Conservation (phyloP, 345 rosid species). For the Turnera subulata region DNA sequence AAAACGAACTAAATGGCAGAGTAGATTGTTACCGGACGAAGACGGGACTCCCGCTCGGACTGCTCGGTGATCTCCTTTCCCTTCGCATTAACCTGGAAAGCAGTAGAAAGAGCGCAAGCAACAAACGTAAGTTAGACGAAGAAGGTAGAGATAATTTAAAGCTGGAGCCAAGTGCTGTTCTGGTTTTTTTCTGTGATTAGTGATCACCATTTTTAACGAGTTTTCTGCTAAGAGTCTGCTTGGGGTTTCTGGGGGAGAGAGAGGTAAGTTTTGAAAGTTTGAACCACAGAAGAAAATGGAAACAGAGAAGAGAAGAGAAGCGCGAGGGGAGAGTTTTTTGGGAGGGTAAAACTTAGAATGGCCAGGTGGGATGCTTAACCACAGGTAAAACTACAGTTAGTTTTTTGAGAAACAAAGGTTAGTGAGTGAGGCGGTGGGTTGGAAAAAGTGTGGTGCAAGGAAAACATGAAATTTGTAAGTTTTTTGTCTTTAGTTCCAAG, state of each 20-base stretch:
- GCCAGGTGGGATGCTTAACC: not conserved
- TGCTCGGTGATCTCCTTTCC: constrained; percentile 83
- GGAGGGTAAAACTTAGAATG: constrained; percentile 14
- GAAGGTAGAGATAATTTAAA: constrained; percentile 4
- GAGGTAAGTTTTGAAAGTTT: constrained; percentile 25
- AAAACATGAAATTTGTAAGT: no score
- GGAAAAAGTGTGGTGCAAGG: no score
- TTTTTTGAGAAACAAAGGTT: no score
- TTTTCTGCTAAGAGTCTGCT: no score
- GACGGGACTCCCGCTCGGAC: constrained; percentile 97
- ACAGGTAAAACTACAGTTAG: no score
- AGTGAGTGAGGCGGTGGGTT: no score
- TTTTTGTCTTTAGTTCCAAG: no score
- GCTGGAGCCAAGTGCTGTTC: no score
- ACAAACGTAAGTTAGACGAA: not conserved
- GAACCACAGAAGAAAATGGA: constrained; percentile 23
- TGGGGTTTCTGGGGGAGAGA: not conserved
- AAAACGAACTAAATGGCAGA: no score
- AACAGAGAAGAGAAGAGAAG: not conserved
- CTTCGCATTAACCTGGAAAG: constrained; percentile 77
- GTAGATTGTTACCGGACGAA: constrained; percentile 44
- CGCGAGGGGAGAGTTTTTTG: constrained; percentile 25
- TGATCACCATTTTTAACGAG: constrained; percentile 49
- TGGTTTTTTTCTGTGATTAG: constrained; percentile 16
- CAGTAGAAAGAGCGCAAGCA: no score